Conservation (phyloP, 1,139 yeast species). For the Candida mesenterica region DNA sequence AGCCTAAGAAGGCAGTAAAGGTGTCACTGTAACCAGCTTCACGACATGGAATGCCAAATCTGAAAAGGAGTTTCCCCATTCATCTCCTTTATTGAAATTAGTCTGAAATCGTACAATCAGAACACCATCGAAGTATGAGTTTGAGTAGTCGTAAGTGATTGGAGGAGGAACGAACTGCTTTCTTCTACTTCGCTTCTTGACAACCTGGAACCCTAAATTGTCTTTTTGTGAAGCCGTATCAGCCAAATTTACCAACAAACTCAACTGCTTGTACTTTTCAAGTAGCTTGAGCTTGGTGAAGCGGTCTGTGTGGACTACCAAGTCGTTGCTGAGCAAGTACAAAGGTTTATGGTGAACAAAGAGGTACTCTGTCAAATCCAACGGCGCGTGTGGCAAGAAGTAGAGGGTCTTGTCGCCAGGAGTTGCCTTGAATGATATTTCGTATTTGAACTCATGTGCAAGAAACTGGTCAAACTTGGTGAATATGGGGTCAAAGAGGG, state of each 20-base stretch:
- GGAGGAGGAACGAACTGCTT: conserved; percentile 29
- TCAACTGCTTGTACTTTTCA: conserved; percentile 39
- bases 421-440: conserved; percentile 23
- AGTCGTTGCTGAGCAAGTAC: conserved; percentile 47
- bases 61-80: conserved; percentile 55
- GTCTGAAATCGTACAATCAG: conserved; percentile 17
- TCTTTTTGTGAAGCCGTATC: not conserved
- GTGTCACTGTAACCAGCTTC: too few relatives aligned
- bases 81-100: conserved; percentile 24
- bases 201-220: conserved; percentile 24
- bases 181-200: conserved; percentile 28
- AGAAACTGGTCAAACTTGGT: conserved; percentile 39
- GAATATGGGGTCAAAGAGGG: conserved; percentile 68
- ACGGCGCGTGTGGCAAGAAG: conserved; percentile 76
- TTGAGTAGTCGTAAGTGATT: conserved; percentile 35
- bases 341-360: conserved; percentile 31
- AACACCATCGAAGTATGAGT: conserved; percentile 32
- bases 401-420: conserved; percentile 30
- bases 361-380: conserved; percentile 51
- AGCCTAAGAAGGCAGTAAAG: too few relatives aligned
- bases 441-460: conserved; percentile 14
- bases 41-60: conserved; percentile 46
- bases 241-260: conserved; percentile 36
- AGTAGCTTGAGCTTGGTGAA: conserved; percentile 40
- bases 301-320: conserved; percentile 52